phyloP scores from a whole-genome alignment of 2,329 filamentous ascomycete species.

The Aspergillus neoniger region DNA sequence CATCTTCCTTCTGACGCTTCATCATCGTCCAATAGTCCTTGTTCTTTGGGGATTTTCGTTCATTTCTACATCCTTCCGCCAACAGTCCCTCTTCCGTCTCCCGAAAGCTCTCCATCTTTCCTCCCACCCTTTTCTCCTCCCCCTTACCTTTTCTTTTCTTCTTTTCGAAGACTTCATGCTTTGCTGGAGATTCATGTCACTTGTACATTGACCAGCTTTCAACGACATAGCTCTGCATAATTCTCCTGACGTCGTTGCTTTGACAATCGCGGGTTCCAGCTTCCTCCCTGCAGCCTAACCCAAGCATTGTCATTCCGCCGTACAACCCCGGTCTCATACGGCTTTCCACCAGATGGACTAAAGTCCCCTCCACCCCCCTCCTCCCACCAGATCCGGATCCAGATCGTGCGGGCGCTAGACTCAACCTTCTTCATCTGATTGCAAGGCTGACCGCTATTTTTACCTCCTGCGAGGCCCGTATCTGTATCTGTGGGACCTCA shows the following conservation, averaged over 20 bases:
- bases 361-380: conserved; percentile 6
- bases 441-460: conserved; percentile 32
- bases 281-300: conserved; percentile 20
- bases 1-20: neutral
- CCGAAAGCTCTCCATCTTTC: conserved; percentile 3
- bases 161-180: conserved; percentile 4
- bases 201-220: conserved; percentile 15
- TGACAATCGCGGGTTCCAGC: conserved; percentile 15
- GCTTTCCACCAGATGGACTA: conserved; percentile 23
- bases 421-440: conserved; percentile 15
- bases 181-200: conserved; percentile 2
- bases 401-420: conserved; percentile 12
- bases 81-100: conserved; percentile 9
- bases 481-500: conserved; percentile 14
- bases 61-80: conserved; percentile 7
- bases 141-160: conserved; percentile 5
- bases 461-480: conserved; percentile 24
- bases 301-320: conserved; percentile 20
- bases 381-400: conserved; percentile 12
- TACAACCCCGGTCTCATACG: conserved; percentile 15
- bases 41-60: conserved; percentile 3
- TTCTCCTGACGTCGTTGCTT: conserved; percentile 12
- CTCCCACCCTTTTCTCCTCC: conserved; percentile 3
- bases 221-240: conserved; percentile 17
- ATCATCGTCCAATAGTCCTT: neutral